These are phyloP conservation scores for Setaria viridis DNA, from an alignment of 202 grass and related monocot genomes.

Conservation along the genomic window DNA sequence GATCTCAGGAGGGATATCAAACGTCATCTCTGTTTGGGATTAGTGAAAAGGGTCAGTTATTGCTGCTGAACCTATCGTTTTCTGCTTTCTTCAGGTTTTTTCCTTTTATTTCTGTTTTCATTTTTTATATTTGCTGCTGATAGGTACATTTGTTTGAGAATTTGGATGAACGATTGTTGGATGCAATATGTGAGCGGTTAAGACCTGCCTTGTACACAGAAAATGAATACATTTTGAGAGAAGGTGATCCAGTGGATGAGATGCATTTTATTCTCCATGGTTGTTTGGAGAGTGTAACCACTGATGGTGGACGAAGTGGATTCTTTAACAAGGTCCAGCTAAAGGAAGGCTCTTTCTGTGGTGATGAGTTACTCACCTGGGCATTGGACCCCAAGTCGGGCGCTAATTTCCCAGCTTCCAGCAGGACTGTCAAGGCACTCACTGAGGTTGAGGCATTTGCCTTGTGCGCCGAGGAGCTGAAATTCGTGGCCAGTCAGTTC, in stretches of 20 bases:
- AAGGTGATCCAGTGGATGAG: constrained; percentile 95
- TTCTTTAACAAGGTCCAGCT: constrained; percentile 82
- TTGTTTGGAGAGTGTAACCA: constrained; percentile 75
- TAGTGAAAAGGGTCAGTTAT: constrained; percentile 76
- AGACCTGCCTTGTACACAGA: constrained; percentile 81
- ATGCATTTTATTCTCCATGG: constrained; percentile 90
- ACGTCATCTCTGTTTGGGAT: constrained; percentile 84
- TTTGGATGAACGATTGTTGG: constrained; percentile 77
- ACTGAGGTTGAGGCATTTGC: constrained; percentile 81
- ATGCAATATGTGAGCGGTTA: constrained; percentile 83
- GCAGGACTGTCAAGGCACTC: constrained; percentile 70
- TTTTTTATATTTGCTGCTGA: constrained; percentile 17
- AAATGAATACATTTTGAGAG: constrained; percentile 71
- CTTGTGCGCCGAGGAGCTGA: constrained; percentile 68
- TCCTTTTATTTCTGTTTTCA: background rate
- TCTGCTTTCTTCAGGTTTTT: background rate
- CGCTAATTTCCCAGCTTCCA: constrained; percentile 76
- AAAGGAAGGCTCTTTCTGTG: constrained; percentile 78
- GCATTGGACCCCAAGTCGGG: constrained; percentile 81
- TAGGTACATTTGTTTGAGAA: constrained; percentile 86
- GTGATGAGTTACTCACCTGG: constrained; percentile 86
- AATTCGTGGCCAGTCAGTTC: constrained; percentile 89
- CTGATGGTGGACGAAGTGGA: constrained; percentile 82
- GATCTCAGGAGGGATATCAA: constrained; percentile 93
- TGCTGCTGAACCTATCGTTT: constrained; percentile 32